These are phyloP conservation scores for Monosiga brevicollis DNA, from an alignment of 78 protist species.

Conservation along the genomic window DNA sequence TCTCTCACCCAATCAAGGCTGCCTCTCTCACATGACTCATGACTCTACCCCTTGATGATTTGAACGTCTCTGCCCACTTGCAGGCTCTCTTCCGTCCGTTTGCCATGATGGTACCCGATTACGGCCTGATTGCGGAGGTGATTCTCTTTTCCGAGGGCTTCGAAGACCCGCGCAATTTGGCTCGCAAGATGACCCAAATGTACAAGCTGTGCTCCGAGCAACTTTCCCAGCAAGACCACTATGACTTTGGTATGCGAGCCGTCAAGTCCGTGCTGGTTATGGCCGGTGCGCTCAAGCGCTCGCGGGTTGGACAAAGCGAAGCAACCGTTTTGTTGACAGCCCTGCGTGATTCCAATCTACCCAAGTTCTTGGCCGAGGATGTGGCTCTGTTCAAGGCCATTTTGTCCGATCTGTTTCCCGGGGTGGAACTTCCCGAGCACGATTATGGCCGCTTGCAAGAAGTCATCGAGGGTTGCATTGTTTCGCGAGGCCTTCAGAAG, in stretches of 20 bases:
- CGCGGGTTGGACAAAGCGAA: constrained; percentile 2
- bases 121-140: constrained; percentile 66
- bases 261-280: constrained; percentile 49
- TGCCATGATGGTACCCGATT: constrained; percentile 84
- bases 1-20: no score
- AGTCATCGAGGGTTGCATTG: constrained; percentile 2
- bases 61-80: no score
- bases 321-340: constrained; percentile 35
- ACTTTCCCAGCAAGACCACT: constrained; percentile 63
- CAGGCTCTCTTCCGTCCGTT: constrained; percentile 75
- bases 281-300: constrained; percentile 29
- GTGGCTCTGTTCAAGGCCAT: constrained; percentile 49
- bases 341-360: constrained; percentile 49
- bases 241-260: constrained; percentile 73
- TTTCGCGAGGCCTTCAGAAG: constrained; percentile 6
- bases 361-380: constrained; percentile 64
- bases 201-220: constrained; percentile 53
- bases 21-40: no score
- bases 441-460: constrained; percentile 20
- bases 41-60: no score
- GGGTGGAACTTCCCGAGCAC: constrained; percentile 18
- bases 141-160: constrained; percentile 60
- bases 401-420: constrained; percentile 62
- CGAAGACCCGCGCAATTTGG: constrained; percentile 22
- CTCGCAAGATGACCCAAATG: constrained; percentile 50